Evolutionary conservation across 2,329 filamentous ascomycete species (phyloP), one percentile per base, ranked within the genome.

Genomic region (Cladosporium sp.): DNA sequence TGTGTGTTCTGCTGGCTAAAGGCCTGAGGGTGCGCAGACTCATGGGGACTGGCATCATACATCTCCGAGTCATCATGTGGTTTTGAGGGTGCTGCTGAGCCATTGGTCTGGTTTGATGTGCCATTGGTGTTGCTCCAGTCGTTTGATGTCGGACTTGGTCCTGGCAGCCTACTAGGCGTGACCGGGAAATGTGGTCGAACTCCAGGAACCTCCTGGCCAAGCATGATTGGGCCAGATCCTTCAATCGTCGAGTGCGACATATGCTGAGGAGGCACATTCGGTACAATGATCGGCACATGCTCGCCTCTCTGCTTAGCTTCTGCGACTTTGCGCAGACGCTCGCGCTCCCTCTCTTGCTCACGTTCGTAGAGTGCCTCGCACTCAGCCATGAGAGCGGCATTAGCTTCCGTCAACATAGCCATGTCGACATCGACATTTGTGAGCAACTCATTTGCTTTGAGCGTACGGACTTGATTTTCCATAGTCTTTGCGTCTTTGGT

Each of bases 391-490:
- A 88, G 78, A 11, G 78, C 79, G 14, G 88, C 84, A 63, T 89
- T 78, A 7, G 74, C 82, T 42, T 80, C 79, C 68, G 91, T 88
- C 59, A 97, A 86, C 49, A 84, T 85, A 43, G 86, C 85, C 63
- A 97, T 88, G 74, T 97, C 93, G 36, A 97, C 93, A 71, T 97
- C 92, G 2, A 97, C 93, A 69, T 97, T 97, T 20, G 91, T 86
- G 37, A 92, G 79, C 67, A 99, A 85, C 75, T 99, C 94, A 60
- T 95, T 96, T 1, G 91, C 92, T 72, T 92, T 94, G 55, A 97
- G 77, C 1, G 88, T 85, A 40, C 91, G 83, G 62, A 96, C 89
- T 66, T 87, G 86, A 67, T 97, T 93, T n/a, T 88, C 90, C 59
- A 87, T 83, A 11, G 86, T 87, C 70, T 87, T 89, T 11, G 92